phyloP scores from a whole-genome alignment of 352 stramenopile genomes.

The Pythium monospermum region DNA sequence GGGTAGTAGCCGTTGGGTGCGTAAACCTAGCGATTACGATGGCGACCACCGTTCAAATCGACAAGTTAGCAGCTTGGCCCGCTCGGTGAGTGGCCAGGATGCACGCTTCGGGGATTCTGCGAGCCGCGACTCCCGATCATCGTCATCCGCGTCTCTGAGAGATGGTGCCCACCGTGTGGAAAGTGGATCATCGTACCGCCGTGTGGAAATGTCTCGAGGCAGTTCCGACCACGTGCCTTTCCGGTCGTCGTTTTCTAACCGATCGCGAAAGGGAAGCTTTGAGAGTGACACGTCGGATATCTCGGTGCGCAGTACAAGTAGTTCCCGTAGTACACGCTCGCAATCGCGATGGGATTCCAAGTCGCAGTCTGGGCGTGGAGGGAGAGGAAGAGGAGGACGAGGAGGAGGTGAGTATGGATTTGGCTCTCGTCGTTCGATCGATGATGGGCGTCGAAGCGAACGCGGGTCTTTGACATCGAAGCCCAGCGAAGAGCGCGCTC shows the following conservation, averaged over 20 bases:
- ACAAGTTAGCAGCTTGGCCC: not conserved
- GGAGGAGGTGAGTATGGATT: not conserved
- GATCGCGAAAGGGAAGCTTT: constrained; percentile 16
- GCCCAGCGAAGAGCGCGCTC: constrained; percentile 3
- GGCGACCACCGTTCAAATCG: not conserved
- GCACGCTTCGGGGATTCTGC: constrained; percentile 7
- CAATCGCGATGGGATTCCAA: constrained; percentile 16
- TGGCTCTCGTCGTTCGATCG: constrained; percentile 10
- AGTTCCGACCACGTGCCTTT: too few species aligned
- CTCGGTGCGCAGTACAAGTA: constrained; percentile 16
- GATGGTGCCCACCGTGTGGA: too few species aligned
- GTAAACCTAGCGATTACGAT: not conserved
- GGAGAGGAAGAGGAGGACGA: not conserved
- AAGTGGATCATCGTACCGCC: constrained; percentile 12
- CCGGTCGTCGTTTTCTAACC: too few species aligned
- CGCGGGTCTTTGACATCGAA: constrained; percentile 5
- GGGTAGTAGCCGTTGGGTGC: constrained; percentile 8
- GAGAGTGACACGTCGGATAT: constrained; percentile 21
- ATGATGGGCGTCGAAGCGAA: constrained; percentile 8
- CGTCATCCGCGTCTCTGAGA: too few species aligned
- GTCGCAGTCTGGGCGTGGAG: not conserved
- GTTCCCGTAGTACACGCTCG: not conserved
- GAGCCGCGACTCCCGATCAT: too few species aligned
- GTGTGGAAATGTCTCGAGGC: constrained; percentile 21
- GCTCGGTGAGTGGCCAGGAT: not conserved